Conservation (phyloP, 2,329 filamentous ascomycete genomes). For the Canariomyces notabilis region DNA sequence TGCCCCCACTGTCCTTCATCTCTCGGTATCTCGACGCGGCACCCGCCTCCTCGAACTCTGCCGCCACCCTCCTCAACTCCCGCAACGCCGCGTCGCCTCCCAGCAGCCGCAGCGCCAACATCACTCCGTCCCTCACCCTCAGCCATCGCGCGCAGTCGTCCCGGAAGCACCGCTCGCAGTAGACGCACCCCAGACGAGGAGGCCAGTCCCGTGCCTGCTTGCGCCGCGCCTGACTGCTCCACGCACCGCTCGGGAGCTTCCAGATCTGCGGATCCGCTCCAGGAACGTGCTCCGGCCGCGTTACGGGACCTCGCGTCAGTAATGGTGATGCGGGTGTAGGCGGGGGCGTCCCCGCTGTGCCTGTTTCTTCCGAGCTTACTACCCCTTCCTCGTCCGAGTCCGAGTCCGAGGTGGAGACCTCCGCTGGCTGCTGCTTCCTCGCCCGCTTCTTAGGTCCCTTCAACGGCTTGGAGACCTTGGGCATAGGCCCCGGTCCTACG, state of each 20-base stretch:
- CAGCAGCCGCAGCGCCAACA: slow-evolving; percentile 2
- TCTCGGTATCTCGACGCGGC: neutral
- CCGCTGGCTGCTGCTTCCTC: neutral
- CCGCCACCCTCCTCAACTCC: neutral
- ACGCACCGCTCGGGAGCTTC: neutral
- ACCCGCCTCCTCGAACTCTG: neutral
- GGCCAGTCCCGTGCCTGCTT: neutral
- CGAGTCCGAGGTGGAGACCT: no score
- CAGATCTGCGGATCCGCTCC: slow-evolving; percentile 2
- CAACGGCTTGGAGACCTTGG: neutral
- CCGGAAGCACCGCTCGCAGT: slow-evolving; percentile 17
- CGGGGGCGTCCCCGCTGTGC: neutral
- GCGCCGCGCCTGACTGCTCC: neutral
- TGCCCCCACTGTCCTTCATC: neutral
- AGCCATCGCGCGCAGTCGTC: slow-evolving; percentile 12
- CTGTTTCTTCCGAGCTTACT: neutral
- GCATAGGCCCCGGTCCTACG: neutral
- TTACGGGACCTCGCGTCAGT: no score
- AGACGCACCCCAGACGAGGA: slow-evolving; percentile 1
- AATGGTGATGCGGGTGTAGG: no score
- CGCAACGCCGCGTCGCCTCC: slow-evolving; percentile 8
- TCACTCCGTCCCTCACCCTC: slow-evolving; percentile 1
- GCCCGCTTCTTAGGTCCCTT: neutral
- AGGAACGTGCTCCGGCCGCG: neutral
- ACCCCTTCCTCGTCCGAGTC: neutral